Evolutionary conservation across 202 grass and related monocot genomes (phyloP).

Genomic region (Digitaria exilis): DNA sequence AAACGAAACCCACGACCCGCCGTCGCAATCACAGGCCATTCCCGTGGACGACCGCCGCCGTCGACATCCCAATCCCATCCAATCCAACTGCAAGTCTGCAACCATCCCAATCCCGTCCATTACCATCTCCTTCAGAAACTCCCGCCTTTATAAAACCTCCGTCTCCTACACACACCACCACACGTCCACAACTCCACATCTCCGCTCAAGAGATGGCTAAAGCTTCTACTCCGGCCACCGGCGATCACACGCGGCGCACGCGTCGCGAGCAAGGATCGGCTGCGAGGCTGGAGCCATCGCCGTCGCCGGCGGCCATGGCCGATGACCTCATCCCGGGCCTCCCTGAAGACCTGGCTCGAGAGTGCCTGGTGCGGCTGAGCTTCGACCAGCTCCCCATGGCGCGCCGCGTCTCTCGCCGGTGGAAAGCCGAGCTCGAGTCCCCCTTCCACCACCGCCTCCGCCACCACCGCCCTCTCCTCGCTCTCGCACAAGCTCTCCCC

Average conservation of each 20-base stretch:
- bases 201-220: background rate
- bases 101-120: no score
- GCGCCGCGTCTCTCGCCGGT: slow-evolving; percentile 52
- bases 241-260: background rate
- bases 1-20: background rate
- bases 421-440: slow-evolving; percentile 67
- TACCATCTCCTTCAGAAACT: background rate
- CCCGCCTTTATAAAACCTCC: background rate
- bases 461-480: slow-evolving; percentile 38
- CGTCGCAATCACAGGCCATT: background rate
- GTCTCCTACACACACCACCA: background rate
- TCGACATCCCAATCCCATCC: background rate
- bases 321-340: slow-evolving; percentile 82
- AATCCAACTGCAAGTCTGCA: background rate
- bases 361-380: slow-evolving; percentile 68
- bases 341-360: slow-evolving; percentile 66
- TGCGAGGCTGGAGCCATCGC: background rate
- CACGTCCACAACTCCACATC: no score
- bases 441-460: slow-evolving; percentile 50
- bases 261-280: background rate
- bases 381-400: slow-evolving; percentile 51
- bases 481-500: slow-evolving; percentile 37
- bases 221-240: background rate
- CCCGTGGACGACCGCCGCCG: slow-evolving; percentile 7
- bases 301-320: background rate